These are phyloP conservation scores for Rhizoclosmatium hyalinum DNA, from an alignment of 371 early-diverging fungal genomes.

Conservation along the genomic window DNA sequence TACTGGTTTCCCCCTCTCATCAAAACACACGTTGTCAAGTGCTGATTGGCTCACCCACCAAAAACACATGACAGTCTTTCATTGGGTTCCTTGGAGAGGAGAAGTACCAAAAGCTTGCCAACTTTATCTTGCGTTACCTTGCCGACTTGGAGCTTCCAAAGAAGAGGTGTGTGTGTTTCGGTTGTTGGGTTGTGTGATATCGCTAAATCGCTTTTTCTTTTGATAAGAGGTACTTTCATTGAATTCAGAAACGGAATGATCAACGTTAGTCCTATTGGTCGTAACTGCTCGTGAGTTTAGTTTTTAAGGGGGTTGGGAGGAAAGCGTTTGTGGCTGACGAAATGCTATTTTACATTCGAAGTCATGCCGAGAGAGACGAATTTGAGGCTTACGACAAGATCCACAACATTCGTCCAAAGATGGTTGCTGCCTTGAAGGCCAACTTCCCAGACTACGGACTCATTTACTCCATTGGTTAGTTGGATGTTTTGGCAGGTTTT, in stretches of 20 bases:
- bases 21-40: too few species aligned
- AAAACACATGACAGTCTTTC: slow-evolving; percentile 73
- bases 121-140: slow-evolving; percentile 93
- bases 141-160: slow-evolving; percentile 95
- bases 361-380: slow-evolving; percentile 89
- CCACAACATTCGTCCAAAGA: slow-evolving; percentile 81
- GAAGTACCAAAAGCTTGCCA: slow-evolving; percentile 92
- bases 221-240: slow-evolving; percentile 93
- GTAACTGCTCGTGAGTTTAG: slow-evolving; percentile 84
- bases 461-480: slow-evolving; percentile 94
- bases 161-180: slow-evolving; percentile 75
- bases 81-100: slow-evolving; percentile 96
- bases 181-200: not conserved
- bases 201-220: not conserved
- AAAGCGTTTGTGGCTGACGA: not conserved
- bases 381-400: slow-evolving; percentile 94
- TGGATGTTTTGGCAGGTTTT: not conserved
- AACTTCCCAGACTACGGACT: slow-evolving; percentile 90
- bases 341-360: slow-evolving; percentile 22
- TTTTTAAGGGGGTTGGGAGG: too few species aligned
- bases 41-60: too few species aligned
- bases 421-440: slow-evolving; percentile 84
- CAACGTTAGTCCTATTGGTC: slow-evolving; percentile 98
- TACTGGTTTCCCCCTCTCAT: not conserved
- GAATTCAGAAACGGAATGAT: slow-evolving; percentile 99